phyloP scores from a whole-genome alignment of 805 yeast species.

The Candida cerambycidarum region DNA sequence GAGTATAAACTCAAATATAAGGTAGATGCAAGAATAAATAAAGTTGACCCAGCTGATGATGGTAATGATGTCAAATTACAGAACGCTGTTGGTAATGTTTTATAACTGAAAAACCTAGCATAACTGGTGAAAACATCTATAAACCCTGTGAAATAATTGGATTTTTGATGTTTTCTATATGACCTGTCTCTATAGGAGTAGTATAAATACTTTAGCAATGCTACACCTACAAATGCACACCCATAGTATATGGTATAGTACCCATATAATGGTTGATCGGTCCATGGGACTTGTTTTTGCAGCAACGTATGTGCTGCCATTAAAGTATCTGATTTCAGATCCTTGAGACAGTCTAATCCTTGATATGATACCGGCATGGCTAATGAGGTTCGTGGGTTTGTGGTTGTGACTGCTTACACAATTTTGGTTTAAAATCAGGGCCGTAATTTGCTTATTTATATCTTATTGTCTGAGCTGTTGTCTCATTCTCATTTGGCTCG shows the following conservation, averaged over 20 bases:
- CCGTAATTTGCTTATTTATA: slow-evolving; percentile 4
- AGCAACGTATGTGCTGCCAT: slow-evolving; percentile 19
- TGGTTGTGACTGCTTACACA: no score
- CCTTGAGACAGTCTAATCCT: slow-evolving; percentile 41
- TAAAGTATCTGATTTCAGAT: slow-evolving; percentile 24
- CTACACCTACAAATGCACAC: slow-evolving; percentile 33
- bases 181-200: slow-evolving; percentile 26
- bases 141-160: slow-evolving; percentile 19
- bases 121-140: slow-evolving; percentile 31
- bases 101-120: slow-evolving; percentile 36
- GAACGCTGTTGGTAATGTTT: slow-evolving; percentile 26
- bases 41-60: slow-evolving; percentile 36
- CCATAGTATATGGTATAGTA: slow-evolving; percentile 41
- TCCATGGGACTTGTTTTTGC: slow-evolving; percentile 31
- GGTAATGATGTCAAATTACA: slow-evolving; percentile 31
- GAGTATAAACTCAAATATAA: slow-evolving; percentile 37
- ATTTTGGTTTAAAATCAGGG: no score
- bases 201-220: slow-evolving; percentile 33
- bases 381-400: no score
- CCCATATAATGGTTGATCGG: slow-evolving; percentile 31
- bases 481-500: not conserved
- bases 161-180: slow-evolving; percentile 8
- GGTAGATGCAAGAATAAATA: slow-evolving; percentile 34
- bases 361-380: slow-evolving; percentile 21
- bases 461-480: not conserved